A percentile compares a stretch with the other conserved stretches of the same genome.
phyloP scores from a whole-genome alignment of 352 stramenopile species.

The Thalassiosira livingstoniorum region DNA sequence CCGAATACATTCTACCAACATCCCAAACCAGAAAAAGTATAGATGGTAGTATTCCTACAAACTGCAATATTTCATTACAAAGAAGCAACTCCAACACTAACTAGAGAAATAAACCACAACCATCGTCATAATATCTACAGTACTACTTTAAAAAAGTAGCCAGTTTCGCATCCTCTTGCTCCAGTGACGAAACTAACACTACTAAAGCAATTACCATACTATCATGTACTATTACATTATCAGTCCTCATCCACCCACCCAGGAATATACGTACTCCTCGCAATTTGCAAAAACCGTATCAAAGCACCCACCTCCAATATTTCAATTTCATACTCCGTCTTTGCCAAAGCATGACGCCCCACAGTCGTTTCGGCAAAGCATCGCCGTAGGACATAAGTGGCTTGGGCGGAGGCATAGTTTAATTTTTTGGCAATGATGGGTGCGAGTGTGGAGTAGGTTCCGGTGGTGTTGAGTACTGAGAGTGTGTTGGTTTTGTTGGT shows the following conservation, averaged over 20 bases:
- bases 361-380: slow-evolving; percentile 70
- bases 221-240: no score
- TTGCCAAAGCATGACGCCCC: slow-evolving; percentile 46
- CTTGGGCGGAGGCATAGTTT: slow-evolving; percentile 73
- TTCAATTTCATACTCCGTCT: slow-evolving; percentile 77
- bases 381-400: slow-evolving; percentile 65
- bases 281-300: slow-evolving; percentile 77
- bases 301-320: slow-evolving; percentile 75
- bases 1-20: no score
- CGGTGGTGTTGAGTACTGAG: slow-evolving; percentile 61
- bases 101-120: no score
- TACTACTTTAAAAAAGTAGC: no score
- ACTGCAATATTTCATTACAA: no score
- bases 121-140: no score
- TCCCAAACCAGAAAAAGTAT: no score
- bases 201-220: no score
- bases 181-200: no score
- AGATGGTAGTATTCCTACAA: no score
- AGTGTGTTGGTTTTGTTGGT: slow-evolving; percentile 20
- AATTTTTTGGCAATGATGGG: slow-evolving; percentile 73
- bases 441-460: slow-evolving; percentile 44
- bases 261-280: slow-evolving; percentile 72
- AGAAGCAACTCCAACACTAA: no score
- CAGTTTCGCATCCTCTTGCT: no score
- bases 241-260: slow-evolving; percentile 68